A percentile compares a stretch with the other conserved stretches of the same genome.
These are phyloP conservation scores for Tarenaya hassleriana DNA, from an alignment of 345 rosid species.

Conservation along the genomic window DNA sequence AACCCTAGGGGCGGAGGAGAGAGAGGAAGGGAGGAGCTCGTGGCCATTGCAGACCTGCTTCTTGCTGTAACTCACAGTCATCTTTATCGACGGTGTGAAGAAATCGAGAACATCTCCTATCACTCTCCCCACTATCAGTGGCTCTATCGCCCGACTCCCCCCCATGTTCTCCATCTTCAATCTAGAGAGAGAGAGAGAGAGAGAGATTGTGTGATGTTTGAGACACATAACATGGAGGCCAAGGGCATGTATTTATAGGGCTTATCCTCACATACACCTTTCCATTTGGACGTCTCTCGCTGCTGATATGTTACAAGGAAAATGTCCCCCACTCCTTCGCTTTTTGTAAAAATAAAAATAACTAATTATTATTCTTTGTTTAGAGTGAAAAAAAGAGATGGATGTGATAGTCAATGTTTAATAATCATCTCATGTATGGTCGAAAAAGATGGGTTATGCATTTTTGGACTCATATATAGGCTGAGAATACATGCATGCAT, in stretches of 20 bases:
- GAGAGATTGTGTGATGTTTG: conserved; percentile 21
- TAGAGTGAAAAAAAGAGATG: too few species aligned
- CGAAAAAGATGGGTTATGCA: too few species aligned
- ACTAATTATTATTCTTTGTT: too few species aligned
- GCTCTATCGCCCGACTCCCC: conserved; percentile 33
- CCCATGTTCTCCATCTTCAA: conserved; percentile 16
- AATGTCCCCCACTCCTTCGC: too few species aligned
- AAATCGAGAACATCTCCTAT: conserved; percentile 48
- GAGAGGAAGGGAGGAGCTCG: conserved; percentile 42
- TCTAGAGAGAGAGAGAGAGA: conserved; percentile 7
- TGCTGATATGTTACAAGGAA: too few species aligned
- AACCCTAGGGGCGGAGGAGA: conserved; percentile 42
- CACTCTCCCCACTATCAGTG: conserved; percentile 48
- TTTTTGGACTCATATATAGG: too few species aligned
- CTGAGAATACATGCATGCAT: too few species aligned
- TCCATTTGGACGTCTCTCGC: too few species aligned
- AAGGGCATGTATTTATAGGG: conserved; percentile 25
- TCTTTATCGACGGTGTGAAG: conserved; percentile 38
- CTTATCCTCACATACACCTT: neutral
- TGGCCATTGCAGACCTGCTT: conserved; percentile 46
- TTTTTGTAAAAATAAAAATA: too few species aligned
- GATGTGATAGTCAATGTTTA: too few species aligned
- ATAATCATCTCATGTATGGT: too few species aligned
- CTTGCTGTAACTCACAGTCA: conserved; percentile 41
- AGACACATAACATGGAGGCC: conserved; percentile 14